Evolutionary conservation across 805 yeast genomes (phyloP), one percentile per base, ranked within the genome.

Genomic region (Hermanozyma aechmeae): DNA sequence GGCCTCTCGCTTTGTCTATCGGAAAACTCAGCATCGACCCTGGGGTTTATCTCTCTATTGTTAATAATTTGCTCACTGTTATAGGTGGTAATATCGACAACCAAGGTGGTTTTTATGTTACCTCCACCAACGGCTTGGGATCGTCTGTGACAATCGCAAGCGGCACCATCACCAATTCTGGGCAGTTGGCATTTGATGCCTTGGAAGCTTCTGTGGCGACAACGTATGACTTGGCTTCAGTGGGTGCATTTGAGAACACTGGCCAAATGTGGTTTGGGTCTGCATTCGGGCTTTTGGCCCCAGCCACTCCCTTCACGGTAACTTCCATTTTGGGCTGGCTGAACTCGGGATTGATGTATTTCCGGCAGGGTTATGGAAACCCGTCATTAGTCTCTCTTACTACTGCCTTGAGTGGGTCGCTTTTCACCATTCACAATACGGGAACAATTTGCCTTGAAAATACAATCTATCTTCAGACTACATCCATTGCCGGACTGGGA

Each of bases 391-490:
- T 17, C 10, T 7, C 20, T 7, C 20, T 17, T 10, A 17, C 20
- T n/a, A n/a, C n/a, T n/a, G n/a, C n/a, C n/a, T n/a, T n/a, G n/a
- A n/a, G n/a, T n/a, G n/a, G n/a, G n/a, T 29, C 29, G 33, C 15
- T 32, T 12, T 10, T 25, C 5, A 23, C 35, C 13, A 43, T 51
- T 19, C 39, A 33, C 21, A 53, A 53, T 27, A 28, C 38, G 19
- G 58, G 58, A 31, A 39, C 43, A 14, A 50, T 53, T 29, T 53
- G 58, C 37, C 40, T 53, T 31, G 32, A 35, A 16, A 44, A 48
- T 25, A 34, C 37, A 25, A 36, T 29, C 13, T 53, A 44, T 30
- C 29, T 35, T 7, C 55, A 48, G 37, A 34, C 45, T 10, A 39
- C 49, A 12, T 28, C 15, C 19, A 39, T 53, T 21, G 9, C 18